Percentiles rank a stretch among this genome's conserved stretches.
These are phyloP conservation scores for Echria macrotheca DNA, from an alignment of 495 filamentous ascomycete genomes.

Conservation along the genomic window DNA sequence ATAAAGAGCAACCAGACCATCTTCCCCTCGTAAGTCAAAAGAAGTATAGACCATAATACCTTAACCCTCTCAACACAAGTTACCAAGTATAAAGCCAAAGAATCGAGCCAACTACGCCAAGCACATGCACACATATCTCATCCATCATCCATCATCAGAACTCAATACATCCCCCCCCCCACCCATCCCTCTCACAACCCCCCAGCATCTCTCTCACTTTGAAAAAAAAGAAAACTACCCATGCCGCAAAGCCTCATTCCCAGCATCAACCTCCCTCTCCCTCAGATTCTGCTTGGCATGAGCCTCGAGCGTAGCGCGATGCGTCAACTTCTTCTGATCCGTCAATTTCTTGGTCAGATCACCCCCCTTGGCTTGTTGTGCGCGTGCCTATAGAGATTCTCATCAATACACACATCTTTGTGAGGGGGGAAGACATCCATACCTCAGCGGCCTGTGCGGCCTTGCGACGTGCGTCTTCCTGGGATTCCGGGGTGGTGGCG, in stretches of 20 bases:
- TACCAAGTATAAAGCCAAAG: too few relatives aligned
- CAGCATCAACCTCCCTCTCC: conserved; percentile 53
- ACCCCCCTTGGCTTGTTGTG: conserved; percentile 41
- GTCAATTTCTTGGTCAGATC: conserved; percentile 58
- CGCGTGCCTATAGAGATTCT: conserved; percentile 40
- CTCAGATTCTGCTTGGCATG: conserved; percentile 51
- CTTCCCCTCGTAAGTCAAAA: too few relatives aligned
- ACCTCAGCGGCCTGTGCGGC: conserved; percentile 70
- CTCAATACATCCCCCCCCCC: too few relatives aligned
- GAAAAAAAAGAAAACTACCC: conserved; percentile 27
- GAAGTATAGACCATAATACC: too few relatives aligned
- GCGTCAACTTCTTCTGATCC: conserved; percentile 61
- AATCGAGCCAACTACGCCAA: too few relatives aligned
- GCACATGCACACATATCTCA: too few relatives aligned
- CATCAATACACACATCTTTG: neutral
- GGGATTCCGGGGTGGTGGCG: conserved; percentile 15
- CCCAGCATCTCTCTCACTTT: too few relatives aligned
- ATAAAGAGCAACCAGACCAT: too few relatives aligned
- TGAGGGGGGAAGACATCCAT: too few relatives aligned
- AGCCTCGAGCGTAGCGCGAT: conserved; percentile 52
- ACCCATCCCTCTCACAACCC: too few relatives aligned
- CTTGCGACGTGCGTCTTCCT: conserved; percentile 48
- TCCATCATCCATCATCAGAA: too few relatives aligned
- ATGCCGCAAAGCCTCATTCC: conserved; percentile 44
- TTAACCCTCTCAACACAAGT: too few relatives aligned